A percentile compares a stretch with the other conserved stretches of the same genome.
phyloP scores from a whole-genome alignment of 1,284 basidiomycete genomes.

The Ceratobasidium sp. region DNA sequence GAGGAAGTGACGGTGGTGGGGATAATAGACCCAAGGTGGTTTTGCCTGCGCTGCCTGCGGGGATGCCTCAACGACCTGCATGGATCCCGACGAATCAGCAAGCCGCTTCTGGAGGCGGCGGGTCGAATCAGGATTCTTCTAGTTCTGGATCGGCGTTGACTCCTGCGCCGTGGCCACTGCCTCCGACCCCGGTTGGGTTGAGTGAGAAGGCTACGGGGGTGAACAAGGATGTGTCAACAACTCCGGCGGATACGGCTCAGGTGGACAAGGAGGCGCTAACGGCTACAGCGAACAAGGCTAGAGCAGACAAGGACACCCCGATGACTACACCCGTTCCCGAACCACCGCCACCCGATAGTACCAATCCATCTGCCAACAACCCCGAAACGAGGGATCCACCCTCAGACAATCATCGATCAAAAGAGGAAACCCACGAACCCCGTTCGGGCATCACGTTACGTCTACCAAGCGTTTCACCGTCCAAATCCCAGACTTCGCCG shows the following conservation, averaged over 20 bases:
- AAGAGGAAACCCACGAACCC: not conserved
- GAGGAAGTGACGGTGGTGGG: not conserved
- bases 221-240: not conserved
- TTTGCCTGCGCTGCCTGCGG: conserved; percentile 28
- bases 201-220: not conserved
- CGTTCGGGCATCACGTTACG: not conserved
- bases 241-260: not conserved
- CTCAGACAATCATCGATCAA: not conserved
- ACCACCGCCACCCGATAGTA: no score
- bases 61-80: conserved; percentile 17
- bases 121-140: not conserved
- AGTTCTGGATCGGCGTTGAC: not conserved
- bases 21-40: not conserved
- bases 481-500: conserved; percentile 9
- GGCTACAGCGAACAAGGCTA: not conserved
- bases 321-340: not conserved
- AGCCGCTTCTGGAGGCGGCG: no score
- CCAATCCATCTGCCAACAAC: no score
- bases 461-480: not conserved
- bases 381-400: not conserved
- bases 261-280: no score
- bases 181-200: not conserved
- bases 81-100: conserved; percentile 16
- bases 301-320: not conserved
- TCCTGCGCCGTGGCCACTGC: not conserved